Evolutionary conservation across 148 eudicot species (phyloP).

Genomic region (Tetragonia tetragonoides): DNA sequence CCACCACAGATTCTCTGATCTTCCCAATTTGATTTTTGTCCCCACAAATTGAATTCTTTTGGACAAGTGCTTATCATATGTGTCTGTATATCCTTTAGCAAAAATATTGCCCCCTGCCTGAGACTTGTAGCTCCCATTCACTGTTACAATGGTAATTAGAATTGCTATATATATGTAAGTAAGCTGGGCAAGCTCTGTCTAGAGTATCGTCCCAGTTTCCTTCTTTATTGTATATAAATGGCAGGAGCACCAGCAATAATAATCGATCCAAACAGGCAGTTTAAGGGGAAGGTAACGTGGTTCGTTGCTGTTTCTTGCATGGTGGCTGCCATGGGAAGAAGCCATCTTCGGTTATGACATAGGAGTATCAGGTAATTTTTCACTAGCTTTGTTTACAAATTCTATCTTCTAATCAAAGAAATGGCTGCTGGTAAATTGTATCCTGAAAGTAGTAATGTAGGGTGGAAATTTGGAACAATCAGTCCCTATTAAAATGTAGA

Average conservation of each 20-base stretch:
- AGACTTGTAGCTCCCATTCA: background rate
- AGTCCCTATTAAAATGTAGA: background rate
- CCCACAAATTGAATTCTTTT: conserved; percentile 15
- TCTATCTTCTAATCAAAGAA: too few species aligned
- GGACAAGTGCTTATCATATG: background rate
- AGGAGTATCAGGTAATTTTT: conserved; percentile 42
- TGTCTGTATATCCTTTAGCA: too few species aligned
- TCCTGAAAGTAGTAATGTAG: background rate
- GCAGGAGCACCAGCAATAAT: conserved; percentile 15
- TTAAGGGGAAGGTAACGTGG: conserved; percentile 22
- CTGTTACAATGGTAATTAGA: background rate
- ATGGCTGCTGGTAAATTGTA: too few species aligned
- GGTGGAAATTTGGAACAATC: too few species aligned
- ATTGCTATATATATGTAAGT: background rate
- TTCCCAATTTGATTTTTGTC: background rate
- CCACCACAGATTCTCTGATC: background rate
- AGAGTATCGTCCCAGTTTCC: background rate
- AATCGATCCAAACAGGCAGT: background rate
- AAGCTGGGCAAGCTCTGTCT: background rate
- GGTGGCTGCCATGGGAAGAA: conserved; percentile 44
- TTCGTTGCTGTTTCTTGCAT: conserved; percentile 31
- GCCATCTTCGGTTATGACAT: conserved; percentile 45
- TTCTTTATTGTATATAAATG: conserved; percentile 1
- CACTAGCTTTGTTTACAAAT: background rate
- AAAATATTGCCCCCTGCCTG: background rate